Evolutionary conservation across 2,329 filamentous ascomycete species (phyloP).

Genomic region (Sporothrix variecibatus): DNA sequence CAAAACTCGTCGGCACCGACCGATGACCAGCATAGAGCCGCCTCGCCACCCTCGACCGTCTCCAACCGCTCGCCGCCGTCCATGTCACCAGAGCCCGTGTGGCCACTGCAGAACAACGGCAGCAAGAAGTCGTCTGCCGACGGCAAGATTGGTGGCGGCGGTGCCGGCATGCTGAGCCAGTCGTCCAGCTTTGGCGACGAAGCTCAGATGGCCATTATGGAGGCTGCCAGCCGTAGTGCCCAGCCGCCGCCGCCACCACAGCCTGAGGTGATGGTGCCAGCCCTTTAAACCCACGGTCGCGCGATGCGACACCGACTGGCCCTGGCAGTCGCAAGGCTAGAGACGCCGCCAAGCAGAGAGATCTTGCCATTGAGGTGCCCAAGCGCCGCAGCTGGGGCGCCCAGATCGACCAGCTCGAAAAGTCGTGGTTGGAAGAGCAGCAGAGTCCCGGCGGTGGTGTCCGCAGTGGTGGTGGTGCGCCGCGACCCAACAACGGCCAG

Average conservation of each 20-base stretch:
- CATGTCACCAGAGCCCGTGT: slow-evolving; percentile 3
- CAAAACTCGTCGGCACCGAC: background rate
- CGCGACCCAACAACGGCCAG: background rate
- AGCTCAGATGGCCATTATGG: background rate
- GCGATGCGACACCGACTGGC: background rate
- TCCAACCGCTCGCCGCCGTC: slow-evolving; percentile 14
- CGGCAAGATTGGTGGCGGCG: background rate
- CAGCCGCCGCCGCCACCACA: background rate
- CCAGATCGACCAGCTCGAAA: slow-evolving; percentile 47
- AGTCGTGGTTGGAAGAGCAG: slow-evolving; percentile 38
- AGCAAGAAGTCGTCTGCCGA: background rate
- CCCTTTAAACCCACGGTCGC: background rate
- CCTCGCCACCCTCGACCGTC: slow-evolving; percentile 15
- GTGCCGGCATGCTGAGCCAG: background rate
- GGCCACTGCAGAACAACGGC: background rate
- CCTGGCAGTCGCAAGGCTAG: slow-evolving; percentile 20
- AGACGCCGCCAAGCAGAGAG: slow-evolving; percentile 26
- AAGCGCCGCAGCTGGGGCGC: slow-evolving; percentile 52
- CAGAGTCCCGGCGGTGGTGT: slow-evolving; percentile 15
- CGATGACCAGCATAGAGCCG: background rate
- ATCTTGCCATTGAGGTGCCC: slow-evolving; percentile 47
- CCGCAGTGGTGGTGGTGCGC: no score
- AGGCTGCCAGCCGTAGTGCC: background rate
- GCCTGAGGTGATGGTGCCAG: background rate
- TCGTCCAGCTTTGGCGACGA: slow-evolving; percentile 14